Base-by-base conservation (phyloP, 2,329 filamentous ascomycete genomes). In the Cladobotryum protrusum region DNA sequence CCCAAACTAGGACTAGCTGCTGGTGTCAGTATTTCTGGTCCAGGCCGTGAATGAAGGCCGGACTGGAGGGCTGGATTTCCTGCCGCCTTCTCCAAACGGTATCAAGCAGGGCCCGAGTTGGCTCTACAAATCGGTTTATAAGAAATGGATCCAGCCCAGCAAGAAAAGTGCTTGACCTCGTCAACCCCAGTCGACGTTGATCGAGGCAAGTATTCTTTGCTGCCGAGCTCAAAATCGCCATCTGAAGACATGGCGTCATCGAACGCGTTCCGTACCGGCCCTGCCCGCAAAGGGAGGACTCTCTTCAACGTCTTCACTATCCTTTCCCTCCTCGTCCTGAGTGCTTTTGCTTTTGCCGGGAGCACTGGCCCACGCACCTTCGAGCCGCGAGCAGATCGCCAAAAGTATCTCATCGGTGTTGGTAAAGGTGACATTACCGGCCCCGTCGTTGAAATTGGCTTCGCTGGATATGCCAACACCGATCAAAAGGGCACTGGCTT, bases 401-500 rank as follows among this genome's bases (percentile, higher is more conserved):
- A 67, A 49, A 63, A 61, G 52, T 81, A 79, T 53, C 68, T 80
- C 33, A 61, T 81, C 42, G 78, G 78, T 15, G 76, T 78, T 2
- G 78, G 78, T 43, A 81, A 80, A 62, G 77, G 73, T 5, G 78
- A 82, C 57, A 79, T 81, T 57, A 82, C 78, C 0, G 78, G 87
- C 2, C 89, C 90, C 0, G 89, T 95, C 12, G 90, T 95, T 18
- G 89, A 96, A 67, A 80, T 96, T 62, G 90, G 89, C 60, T 79
- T 96, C 64, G 93, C 92, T 77, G 91, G 91, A 54, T 96, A 96
- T 72, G 92, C 92, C 32, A 87, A 91, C 66, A 74, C 85, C n/a
- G 79, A 80, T 39, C 92, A 97, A 70, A 72, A 86, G 29, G 92
- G 92, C 42, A 84, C 83, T 2, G 92, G 92, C 18, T 73, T 97